Base-by-base conservation (phyloP, 2,329 filamentous ascomycete genomes). In the Parafenestella ontariensis region DNA sequence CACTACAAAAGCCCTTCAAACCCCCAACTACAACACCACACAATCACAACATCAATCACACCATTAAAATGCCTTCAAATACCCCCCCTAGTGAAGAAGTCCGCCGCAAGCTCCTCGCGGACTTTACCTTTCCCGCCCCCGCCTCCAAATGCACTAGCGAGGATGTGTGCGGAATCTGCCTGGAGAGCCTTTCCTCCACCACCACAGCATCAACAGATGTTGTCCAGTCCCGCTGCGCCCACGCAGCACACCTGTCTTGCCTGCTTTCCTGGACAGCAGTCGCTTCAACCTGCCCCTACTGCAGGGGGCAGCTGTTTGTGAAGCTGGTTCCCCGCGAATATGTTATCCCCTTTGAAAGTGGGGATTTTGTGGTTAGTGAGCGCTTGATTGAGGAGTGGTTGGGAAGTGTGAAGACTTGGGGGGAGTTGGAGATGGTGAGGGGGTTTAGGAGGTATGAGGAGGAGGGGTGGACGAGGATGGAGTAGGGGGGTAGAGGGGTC, bases 121-220 rank as follows among this genome's bases (percentile, higher is more conserved):
- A 13, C 39, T 41, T 42, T 39, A 43, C 28, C 5, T 18, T 37
- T n/a, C 33, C 28, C 5, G 5, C 15, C 3, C 18, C 36, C 3
- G 36, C 39, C 20, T 36, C 37, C 29, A 15, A 13, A 9, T 28
- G 20, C 26, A 41, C n/a, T 3, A 13, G 5, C 7, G 39, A 34
- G 11, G 4, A 7, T 17, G 26, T 9, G 8, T 52, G 49, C 44
- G 9, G 20, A 20, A 52, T 52, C 49, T 52, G 49, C 29, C 49
- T 52, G 37, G 44, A 52, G 21, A 3, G 28, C 21, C 26, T 52
- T 26, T 9, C 33, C 18, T 18, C 21, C 29, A 17, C 33, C 9
- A 26, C 31, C 21, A 17, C 21, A 21, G 2, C 18, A 20, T 5
- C 26, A 23, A 23, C 18, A 24, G 9, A 21, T 9, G 11, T 24